Conservation (phyloP, 305 asterid species). For the Fraxinus baroniana region DNA sequence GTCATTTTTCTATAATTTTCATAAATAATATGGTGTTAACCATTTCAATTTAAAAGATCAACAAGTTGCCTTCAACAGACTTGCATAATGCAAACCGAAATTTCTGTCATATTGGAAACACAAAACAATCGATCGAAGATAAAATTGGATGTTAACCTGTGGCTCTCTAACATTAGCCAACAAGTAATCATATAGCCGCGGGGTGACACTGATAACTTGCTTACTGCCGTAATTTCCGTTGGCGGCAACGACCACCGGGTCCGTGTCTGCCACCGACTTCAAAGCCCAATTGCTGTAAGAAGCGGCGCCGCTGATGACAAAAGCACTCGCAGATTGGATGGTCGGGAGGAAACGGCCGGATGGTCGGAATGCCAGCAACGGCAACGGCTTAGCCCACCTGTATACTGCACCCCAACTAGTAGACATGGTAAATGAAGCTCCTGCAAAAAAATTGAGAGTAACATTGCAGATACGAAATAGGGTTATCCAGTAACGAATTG, state of each 20-base stretch:
- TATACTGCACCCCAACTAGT: constrained; percentile 31
- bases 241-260: constrained; percentile 35
- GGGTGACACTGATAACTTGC: constrained; percentile 75
- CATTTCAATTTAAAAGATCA: neutral
- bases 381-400: constrained; percentile 32
- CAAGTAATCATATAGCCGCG: constrained; percentile 65
- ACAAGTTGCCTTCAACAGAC: neutral
- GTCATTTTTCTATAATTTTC: neutral
- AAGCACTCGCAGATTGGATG: constrained; percentile 21
- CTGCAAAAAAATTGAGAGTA: constrained; percentile 21
- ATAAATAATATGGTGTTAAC: neutral
- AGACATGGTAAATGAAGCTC: constrained; percentile 33
- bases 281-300: constrained; percentile 24
- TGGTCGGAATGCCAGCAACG: constrained; percentile 24
- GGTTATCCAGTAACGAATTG: neutral
- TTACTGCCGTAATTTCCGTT: constrained; percentile 62
- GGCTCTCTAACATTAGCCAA: constrained; percentile 86
- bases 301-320: constrained; percentile 17
- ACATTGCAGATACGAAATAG: neutral
- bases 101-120: neutral
- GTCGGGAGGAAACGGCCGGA: constrained; percentile 15
- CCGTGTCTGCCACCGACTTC: constrained; percentile 41
- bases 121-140: neutral
- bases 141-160: constrained; percentile 39
- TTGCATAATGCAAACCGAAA: neutral